These are phyloP conservation scores for Didymellaceae sp. DNA, from an alignment of 2,329 filamentous ascomycete genomes.

Conservation along the genomic window DNA sequence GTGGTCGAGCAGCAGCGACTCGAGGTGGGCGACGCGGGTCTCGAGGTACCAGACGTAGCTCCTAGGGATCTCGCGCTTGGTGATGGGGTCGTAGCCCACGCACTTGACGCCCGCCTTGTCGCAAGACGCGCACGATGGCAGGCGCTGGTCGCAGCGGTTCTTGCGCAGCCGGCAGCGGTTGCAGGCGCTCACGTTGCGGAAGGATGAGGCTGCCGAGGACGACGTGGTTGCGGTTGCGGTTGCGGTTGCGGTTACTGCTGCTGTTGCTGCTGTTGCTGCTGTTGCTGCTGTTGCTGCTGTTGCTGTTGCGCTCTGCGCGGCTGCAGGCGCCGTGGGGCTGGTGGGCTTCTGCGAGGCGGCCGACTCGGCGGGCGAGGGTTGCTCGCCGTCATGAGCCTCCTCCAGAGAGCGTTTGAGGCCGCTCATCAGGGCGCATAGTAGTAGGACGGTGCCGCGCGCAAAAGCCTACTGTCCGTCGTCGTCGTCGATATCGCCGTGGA, in stretches of 20 bases:
- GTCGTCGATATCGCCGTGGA: neutral
- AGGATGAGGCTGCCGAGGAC: slow-evolving; percentile 37
- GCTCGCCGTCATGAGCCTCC: slow-evolving; percentile 45
- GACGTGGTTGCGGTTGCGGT: neutral
- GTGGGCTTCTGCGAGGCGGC: slow-evolving; percentile 35
- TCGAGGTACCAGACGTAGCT: slow-evolving; percentile 96
- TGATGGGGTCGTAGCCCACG: slow-evolving; percentile 95
- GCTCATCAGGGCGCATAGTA: slow-evolving; percentile 50
- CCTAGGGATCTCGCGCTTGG: slow-evolving; percentile 91
- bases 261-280: neutral
- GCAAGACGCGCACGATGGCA: slow-evolving; percentile 89
- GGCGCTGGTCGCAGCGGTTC: slow-evolving; percentile 91
- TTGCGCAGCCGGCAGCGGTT: slow-evolving; percentile 87
- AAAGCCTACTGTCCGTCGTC: neutral
- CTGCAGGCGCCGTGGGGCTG: slow-evolving; percentile 37
- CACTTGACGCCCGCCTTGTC: slow-evolving; percentile 92
- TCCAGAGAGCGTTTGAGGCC: slow-evolving; percentile 49
- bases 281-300: slow-evolving; percentile 19
- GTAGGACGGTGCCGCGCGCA: slow-evolving; percentile 23
- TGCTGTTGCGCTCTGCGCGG: slow-evolving; percentile 37
- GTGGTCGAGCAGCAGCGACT: slow-evolving; percentile 73
- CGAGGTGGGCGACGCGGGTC: slow-evolving; percentile 81
- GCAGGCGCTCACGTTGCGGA: slow-evolving; percentile 79
- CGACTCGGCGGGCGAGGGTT: slow-evolving; percentile 36
- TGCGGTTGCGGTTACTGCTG: slow-evolving; percentile 17